Evolutionary conservation across 306 rosid species (phyloP).

Genomic region (Bauhinia variegata): DNA sequence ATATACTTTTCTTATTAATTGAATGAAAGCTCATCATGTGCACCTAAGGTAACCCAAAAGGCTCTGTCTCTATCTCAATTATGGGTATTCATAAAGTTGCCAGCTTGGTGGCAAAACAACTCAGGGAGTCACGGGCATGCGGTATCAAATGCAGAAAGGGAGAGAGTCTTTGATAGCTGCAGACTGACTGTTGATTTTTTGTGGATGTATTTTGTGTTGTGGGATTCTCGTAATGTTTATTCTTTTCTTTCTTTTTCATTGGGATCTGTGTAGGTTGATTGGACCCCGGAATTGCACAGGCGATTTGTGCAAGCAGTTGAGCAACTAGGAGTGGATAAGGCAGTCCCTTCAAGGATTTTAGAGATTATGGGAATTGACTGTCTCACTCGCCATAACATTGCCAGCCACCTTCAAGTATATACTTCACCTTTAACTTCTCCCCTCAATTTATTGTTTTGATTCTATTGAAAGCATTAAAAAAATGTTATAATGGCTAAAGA

Average conservation of each 20-base stretch:
- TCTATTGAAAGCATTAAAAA: too few relatives aligned
- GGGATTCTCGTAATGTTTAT: not conserved
- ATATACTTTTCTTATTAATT: not conserved
- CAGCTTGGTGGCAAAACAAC: slow-evolving; percentile 20
- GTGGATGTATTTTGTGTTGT: slow-evolving; percentile 2
- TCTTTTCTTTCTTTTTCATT: slow-evolving; percentile 1
- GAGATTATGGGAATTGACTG: slow-evolving; percentile 94
- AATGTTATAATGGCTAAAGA: too few relatives aligned
- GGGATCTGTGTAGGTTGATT: slow-evolving; percentile 73
- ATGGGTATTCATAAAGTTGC: slow-evolving; percentile 20
- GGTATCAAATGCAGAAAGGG: not conserved
- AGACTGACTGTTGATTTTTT: not conserved
- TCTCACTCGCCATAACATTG: slow-evolving; percentile 98
- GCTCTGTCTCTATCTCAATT: slow-evolving; percentile 39
- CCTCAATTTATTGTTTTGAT: not conserved
- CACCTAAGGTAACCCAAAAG: slow-evolving; percentile 15
- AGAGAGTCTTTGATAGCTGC: not conserved
- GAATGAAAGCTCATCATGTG: slow-evolving; percentile 13
- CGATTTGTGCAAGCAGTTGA: slow-evolving; percentile 96
- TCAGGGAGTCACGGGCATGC: slow-evolving; percentile 64
- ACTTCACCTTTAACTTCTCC: not conserved
- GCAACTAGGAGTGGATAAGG: slow-evolving; percentile 92
- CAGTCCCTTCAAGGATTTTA: slow-evolving; percentile 92
- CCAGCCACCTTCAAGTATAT: slow-evolving; percentile 92
- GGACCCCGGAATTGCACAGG: slow-evolving; percentile 95